phyloP scores from a whole-genome alignment of 192 early-diverging fungal genomes.

The Allomyces arbusculus region DNA sequence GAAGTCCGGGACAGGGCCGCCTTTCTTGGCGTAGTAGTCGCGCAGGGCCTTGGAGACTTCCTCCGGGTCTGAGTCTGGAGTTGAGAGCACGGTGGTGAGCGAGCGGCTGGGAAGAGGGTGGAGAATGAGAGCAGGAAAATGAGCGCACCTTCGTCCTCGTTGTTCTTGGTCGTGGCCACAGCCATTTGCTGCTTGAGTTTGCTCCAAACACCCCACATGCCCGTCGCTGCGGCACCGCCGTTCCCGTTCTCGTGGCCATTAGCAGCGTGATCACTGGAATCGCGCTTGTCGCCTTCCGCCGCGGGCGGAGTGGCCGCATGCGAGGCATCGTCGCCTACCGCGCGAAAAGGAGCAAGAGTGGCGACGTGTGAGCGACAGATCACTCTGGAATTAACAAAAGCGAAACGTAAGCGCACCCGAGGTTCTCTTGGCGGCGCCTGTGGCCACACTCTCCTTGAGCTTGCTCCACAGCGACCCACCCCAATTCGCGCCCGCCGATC shows the following conservation, averaged over 20 bases:
- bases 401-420: background rate
- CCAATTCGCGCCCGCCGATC: background rate
- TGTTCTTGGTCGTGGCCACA: background rate
- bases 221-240: background rate
- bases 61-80: background rate
- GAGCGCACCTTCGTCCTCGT: background rate
- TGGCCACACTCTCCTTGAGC: background rate
- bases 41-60: slow-evolving; percentile 26
- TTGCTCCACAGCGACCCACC: background rate
- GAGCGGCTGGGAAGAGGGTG: no score
- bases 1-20: background rate
- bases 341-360: no score
- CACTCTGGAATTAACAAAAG: background rate
- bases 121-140: no score
- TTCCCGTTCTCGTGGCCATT: background rate
- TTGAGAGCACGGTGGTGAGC: no score
- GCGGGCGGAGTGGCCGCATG: no score
- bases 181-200: background rate
- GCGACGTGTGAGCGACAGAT: no score
- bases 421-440: background rate
- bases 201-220: background rate
- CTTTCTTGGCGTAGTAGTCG: slow-evolving; percentile 28
- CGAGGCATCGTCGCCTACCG: no score
- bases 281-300: no score
- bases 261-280: no score